Evolutionary conservation across 768 basidiomycete species (phyloP).

Genomic region (Naganishia randhawae): DNA sequence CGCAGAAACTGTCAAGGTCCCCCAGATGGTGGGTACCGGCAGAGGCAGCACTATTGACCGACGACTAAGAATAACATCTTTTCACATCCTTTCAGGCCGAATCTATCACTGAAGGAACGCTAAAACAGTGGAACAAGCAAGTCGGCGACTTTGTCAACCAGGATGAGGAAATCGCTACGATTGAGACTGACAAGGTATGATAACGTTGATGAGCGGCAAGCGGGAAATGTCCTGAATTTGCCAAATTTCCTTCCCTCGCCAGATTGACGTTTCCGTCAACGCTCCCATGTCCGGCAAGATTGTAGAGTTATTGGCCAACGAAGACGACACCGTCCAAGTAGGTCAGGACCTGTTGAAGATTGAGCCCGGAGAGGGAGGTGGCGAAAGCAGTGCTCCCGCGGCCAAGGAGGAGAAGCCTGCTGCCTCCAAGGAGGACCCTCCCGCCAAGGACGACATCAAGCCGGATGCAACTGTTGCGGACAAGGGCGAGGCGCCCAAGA

Average conservation of each 20-base stretch:
- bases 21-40: conserved; percentile 65
- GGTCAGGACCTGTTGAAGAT: conserved; percentile 91
- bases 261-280: conserved; percentile 95
- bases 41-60: no score
- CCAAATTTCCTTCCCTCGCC: neutral
- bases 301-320: conserved; percentile 74
- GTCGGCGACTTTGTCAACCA: conserved; percentile 82
- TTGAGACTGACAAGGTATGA: conserved; percentile 94
- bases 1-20: conserved; percentile 81
- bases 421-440: conserved; percentile 34
- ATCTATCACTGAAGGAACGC: conserved; percentile 94
- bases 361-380: conserved; percentile 71
- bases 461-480: conserved; percentile 23
- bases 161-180: conserved; percentile 95
- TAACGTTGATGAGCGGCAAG: neutral
- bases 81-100: conserved; percentile 56
- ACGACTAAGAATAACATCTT: no score
- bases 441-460: conserved; percentile 37
- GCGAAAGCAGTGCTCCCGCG: conserved; percentile 31
- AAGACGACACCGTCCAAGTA: conserved; percentile 90
- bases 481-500: conserved; percentile 40
- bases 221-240: neutral
- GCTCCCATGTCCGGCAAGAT: conserved; percentile 84
- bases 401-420: conserved; percentile 44
- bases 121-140: conserved; percentile 91